A percentile compares a stretch with the other conserved stretches of the same genome.
phyloP scores from a whole-genome alignment of 768 basidiomycete genomes.

The Mycena haematopus region DNA sequence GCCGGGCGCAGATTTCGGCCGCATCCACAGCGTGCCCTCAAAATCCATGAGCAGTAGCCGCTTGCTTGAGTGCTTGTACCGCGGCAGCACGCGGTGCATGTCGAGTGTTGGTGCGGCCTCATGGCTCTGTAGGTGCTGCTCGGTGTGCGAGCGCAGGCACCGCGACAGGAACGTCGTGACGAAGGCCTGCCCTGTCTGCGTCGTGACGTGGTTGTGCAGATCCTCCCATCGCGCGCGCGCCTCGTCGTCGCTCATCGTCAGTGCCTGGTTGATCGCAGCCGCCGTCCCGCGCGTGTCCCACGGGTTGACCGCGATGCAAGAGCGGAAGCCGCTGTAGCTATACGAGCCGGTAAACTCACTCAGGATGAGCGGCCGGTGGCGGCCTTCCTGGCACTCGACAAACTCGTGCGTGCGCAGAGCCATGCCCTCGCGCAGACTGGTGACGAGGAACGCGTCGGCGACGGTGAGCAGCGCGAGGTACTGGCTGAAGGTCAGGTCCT shows the following conservation, averaged over 20 bases:
- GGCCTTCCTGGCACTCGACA: conserved; percentile 82
- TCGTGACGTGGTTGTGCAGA: conserved; percentile 83
- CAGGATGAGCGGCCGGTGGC: conserved; percentile 73
- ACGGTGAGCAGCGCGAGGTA: conserved; percentile 83
- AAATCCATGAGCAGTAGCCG: conserved; percentile 79
- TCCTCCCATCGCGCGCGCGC: conserved; percentile 83
- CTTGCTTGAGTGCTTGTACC: conserved; percentile 68
- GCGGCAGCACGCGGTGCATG: conserved; percentile 60
- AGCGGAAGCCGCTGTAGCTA: conserved; percentile 85
- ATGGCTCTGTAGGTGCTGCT: conserved; percentile 53
- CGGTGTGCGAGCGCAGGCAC: conserved; percentile 55
- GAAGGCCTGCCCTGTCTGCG: conserved; percentile 87
- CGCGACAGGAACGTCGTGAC: conserved; percentile 53
- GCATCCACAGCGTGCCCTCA: conserved; percentile 80
- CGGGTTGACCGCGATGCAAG: conserved; percentile 86
- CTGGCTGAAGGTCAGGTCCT: conserved; percentile 84
- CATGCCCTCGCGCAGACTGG: conserved; percentile 89
- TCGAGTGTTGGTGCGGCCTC: conserved; percentile 44
- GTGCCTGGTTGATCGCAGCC: conserved; percentile 76
- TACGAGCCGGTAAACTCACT: conserved; percentile 92
- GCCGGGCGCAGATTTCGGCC: conserved; percentile 52
- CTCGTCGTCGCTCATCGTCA: conserved; percentile 81
- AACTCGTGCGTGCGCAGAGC: conserved; percentile 83
- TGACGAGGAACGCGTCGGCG: conserved; percentile 86
- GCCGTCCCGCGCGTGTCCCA: conserved; percentile 88